Percentiles rank a stretch among this genome's conserved stretches.
phyloP scores from a whole-genome alignment of 208 protist genomes.

The Crithidia expoeki region DNA sequence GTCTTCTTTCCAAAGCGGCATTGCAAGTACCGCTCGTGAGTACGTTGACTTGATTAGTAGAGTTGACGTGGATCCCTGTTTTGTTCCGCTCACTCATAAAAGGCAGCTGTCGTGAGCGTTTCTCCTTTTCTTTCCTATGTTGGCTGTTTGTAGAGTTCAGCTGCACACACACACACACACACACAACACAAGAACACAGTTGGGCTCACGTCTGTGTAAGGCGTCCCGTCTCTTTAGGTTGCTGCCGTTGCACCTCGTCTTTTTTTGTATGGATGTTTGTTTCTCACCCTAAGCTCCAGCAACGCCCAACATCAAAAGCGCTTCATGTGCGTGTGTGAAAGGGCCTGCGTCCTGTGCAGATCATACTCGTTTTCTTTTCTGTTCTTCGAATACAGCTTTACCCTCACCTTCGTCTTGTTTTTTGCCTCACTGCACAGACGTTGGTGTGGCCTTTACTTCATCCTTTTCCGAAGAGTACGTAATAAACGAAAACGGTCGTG shows the following conservation, averaged over 20 bases:
- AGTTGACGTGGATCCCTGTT: too few species aligned
- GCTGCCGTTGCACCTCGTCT: not conserved
- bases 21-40: too few species aligned
- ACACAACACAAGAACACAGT: too few species aligned
- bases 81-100: too few species aligned
- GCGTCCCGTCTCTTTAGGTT: not conserved
- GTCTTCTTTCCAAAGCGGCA: too few species aligned
- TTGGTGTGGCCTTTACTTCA: not conserved
- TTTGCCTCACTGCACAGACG: not conserved
- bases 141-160: too few species aligned
- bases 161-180: too few species aligned
- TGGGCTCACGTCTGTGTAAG: too few species aligned
- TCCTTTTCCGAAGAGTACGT: not conserved
- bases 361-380: not conserved
- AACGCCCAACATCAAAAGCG: not conserved
- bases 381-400: not conserved
- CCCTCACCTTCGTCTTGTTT: not conserved
- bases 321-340: not conserved
- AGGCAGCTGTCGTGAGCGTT: too few species aligned
- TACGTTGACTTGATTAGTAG: too few species aligned
- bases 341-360: not conserved
- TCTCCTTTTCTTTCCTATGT: too few species aligned
- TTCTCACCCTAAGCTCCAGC: not conserved
- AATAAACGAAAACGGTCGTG: not conserved
- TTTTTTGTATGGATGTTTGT: conserved; percentile 6